These are phyloP conservation scores for Termitomyces sp. DNA, from an alignment of 1,284 basidiomycete species.

Conservation along the genomic window DNA sequence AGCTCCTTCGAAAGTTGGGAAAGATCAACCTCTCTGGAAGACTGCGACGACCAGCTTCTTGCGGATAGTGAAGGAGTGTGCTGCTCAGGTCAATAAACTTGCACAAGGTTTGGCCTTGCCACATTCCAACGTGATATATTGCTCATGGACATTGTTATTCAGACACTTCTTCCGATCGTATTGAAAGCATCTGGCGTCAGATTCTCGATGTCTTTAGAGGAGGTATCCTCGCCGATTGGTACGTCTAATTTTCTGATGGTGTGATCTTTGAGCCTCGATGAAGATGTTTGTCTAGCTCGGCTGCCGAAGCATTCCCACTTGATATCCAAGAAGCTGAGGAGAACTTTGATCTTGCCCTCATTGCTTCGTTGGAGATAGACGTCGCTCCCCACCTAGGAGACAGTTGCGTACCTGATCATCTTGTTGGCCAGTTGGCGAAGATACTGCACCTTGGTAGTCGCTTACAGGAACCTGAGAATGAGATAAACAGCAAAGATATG, in stretches of 20 bases:
- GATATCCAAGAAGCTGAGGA: conserved; percentile 78
- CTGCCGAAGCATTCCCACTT: conserved; percentile 49
- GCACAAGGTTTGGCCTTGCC: conserved; percentile 33
- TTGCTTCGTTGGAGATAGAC: conserved; percentile 73
- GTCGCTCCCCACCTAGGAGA: conserved; percentile 76
- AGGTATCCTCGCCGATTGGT: conserved; percentile 84
- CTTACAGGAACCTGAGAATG: conserved; percentile 47
- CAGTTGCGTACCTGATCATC: conserved; percentile 62
- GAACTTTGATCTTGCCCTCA: conserved; percentile 81
- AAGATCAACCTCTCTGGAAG: conserved; percentile 87
- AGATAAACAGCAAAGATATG: conserved; percentile 16
- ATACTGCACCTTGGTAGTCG: conserved; percentile 74
- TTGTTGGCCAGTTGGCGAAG: conserved; percentile 68
- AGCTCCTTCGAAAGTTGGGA: conserved; percentile 76
- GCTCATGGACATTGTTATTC: neutral
- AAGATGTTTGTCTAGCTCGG: conserved; percentile 37
- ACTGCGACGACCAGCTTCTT: conserved; percentile 77
- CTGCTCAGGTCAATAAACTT: conserved; percentile 42
- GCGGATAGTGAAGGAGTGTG: conserved; percentile 61
- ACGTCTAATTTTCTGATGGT: conserved; percentile 20
- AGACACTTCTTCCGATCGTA: conserved; percentile 56
- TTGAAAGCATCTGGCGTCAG: conserved; percentile 81
- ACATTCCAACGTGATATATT: neutral
- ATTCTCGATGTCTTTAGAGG: conserved; percentile 82
- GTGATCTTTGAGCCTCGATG: neutral